Evolutionary conservation across 1,139 yeast genomes (phyloP).

Genomic region (Yamadazyma friedrichii): DNA sequence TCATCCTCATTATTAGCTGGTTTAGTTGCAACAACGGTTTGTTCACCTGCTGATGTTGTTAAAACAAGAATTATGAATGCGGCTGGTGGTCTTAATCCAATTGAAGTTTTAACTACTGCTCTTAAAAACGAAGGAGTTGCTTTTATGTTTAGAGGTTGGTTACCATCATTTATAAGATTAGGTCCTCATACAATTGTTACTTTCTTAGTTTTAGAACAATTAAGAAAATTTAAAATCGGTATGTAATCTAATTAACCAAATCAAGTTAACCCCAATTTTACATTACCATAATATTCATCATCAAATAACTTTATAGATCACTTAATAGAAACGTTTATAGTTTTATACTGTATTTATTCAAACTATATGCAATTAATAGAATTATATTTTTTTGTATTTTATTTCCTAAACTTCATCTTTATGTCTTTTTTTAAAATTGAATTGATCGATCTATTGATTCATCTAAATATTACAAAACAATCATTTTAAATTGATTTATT

Average conservation of each 20-base stretch:
- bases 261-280: no score
- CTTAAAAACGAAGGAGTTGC: conserved; percentile 68
- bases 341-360: conserved; percentile 7
- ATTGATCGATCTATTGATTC: neutral
- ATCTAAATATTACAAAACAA: neutral
- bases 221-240: conserved; percentile 58
- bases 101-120: conserved; percentile 52
- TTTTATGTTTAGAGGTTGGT: conserved; percentile 89
- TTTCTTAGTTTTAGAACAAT: conserved; percentile 75
- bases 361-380: conserved; percentile 11
- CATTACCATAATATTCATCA: neutral
- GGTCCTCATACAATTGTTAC: conserved; percentile 91
- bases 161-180: conserved; percentile 80
- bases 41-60: conserved; percentile 90
- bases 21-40: conserved; percentile 82
- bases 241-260: conserved; percentile 25
- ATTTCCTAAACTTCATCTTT: neutral
- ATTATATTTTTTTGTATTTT: conserved; percentile 1
- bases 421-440: neutral
- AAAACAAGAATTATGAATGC: conserved; percentile 85
- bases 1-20: conserved; percentile 78
- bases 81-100: conserved; percentile 50
- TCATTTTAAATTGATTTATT: neutral
- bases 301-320: neutral
- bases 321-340: conserved; percentile 1